A percentile compares a stretch with the other conserved stretches of the same genome.
Conservation (phyloP, 2,329 filamentous ascomycete species). For the Ophiocordyceps polyrhachis-furcata region DNA sequence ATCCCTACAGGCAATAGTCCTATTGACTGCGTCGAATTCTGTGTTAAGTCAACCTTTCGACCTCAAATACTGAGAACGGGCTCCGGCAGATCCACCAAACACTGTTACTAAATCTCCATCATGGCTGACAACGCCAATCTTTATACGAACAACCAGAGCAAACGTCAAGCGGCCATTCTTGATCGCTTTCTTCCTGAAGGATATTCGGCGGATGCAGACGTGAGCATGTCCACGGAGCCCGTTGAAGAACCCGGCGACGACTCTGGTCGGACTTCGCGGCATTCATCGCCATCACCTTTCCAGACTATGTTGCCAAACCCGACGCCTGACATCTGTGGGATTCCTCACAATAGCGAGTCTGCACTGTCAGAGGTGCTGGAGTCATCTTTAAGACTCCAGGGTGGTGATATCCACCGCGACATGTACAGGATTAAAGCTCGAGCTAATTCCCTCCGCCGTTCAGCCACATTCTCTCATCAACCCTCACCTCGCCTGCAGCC, state of each 20-base stretch:
- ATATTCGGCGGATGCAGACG: slow-evolving; percentile 20
- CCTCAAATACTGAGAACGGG: no score
- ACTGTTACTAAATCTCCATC: neutral
- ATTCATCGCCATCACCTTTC: slow-evolving; percentile 1
- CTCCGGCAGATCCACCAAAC: no score
- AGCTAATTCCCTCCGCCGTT: slow-evolving; percentile 29
- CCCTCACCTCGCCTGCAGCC: slow-evolving; percentile 13
- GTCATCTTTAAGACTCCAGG: slow-evolving; percentile 53
- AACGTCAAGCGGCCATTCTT: slow-evolving; percentile 17
- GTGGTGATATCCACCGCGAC: slow-evolving; percentile 62
- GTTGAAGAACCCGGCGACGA: slow-evolving; percentile 1
- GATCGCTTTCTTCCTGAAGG: slow-evolving; percentile 19
- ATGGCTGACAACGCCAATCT: slow-evolving; percentile 12
- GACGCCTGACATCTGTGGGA: slow-evolving; percentile 3
- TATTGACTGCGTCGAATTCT: no score
- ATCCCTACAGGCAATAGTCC: no score
- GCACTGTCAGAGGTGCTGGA: slow-evolving; percentile 21
- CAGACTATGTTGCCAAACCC: slow-evolving; percentile 3
- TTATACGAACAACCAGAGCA: slow-evolving; percentile 10
- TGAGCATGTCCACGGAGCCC: slow-evolving; percentile 10
- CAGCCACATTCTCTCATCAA: slow-evolving; percentile 48
- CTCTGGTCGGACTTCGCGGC: neutral
- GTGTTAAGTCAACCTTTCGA: no score
- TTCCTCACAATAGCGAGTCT: slow-evolving; percentile 3
- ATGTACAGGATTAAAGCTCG: slow-evolving; percentile 55